These are phyloP conservation scores for Salix purpurea DNA, from an alignment of 345 rosid genomes.

Conservation along the genomic window DNA sequence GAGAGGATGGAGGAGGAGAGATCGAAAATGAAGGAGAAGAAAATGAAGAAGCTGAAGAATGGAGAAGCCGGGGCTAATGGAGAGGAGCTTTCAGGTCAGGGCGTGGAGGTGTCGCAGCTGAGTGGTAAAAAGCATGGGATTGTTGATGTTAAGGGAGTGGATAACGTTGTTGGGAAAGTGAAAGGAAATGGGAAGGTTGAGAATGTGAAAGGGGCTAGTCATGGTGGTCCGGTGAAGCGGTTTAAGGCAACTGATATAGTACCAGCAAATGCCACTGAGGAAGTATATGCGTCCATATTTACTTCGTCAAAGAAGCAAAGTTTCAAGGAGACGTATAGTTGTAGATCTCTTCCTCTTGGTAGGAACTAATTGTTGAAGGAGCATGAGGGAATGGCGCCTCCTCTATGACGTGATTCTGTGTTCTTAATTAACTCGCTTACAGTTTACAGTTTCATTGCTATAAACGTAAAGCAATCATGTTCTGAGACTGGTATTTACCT, in stretches of 20 bases:
- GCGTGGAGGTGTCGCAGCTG: slow-evolving; percentile 1
- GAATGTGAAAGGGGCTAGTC: slow-evolving; percentile 22
- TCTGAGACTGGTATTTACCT: not conserved
- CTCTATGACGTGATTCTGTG: slow-evolving; percentile 10
- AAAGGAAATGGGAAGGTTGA: slow-evolving; percentile 46
- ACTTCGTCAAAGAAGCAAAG: slow-evolving; percentile 65
- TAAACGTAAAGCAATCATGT: not conserved
- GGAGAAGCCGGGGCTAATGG: slow-evolving; percentile 26
- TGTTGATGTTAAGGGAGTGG: slow-evolving; percentile 31
- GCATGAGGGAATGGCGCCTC: not conserved
- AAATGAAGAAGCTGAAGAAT: slow-evolving; percentile 53
- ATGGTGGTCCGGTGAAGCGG: slow-evolving; percentile 44
- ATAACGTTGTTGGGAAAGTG: slow-evolving; percentile 30
- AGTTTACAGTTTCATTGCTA: not conserved
- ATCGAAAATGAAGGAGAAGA: slow-evolving; percentile 55
- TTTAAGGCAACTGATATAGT: slow-evolving; percentile 59
- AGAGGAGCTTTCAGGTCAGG: slow-evolving; percentile 14
- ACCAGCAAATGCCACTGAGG: slow-evolving; percentile 78
- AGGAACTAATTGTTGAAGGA: slow-evolving; percentile 51
- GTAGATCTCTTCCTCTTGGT: slow-evolving; percentile 84
- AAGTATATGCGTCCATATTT: slow-evolving; percentile 85
- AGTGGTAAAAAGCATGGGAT: slow-evolving; percentile 44
- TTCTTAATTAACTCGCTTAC: not conserved
- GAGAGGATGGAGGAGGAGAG: slow-evolving; percentile 72
- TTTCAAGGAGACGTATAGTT: slow-evolving; percentile 73